Base-by-base conservation (phyloP, 345 rosid species). In the Stellera chamaejasme region DNA sequence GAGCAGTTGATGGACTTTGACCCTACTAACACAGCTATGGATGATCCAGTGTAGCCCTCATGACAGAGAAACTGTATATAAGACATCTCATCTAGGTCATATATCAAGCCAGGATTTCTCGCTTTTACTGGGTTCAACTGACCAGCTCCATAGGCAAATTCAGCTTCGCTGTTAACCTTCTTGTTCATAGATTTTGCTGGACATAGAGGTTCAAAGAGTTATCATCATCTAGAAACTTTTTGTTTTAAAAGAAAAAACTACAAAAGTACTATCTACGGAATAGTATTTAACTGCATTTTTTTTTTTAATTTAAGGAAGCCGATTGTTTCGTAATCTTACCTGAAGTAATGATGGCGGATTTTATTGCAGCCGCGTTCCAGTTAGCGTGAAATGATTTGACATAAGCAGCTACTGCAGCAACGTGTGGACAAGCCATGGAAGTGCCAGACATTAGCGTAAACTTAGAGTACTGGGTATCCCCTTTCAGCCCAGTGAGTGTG, bases 391-490 rank as follows among this genome's bases (percentile, higher is more conserved):
- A 92, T 28, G 98, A 92, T 74, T 88, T 92, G 42, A 91, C 71
- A 11, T 91, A 91, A 56, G 98, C 96, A 12, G 88, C 96, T 1
- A 70, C 81, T 1, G 96, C 98, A 3, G 96, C 90, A 62, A 67
- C 90, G 55, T 91, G 98, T 26, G 96, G 98, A 52, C 90, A 79
- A 0, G 98, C 79, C 98, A 91, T 91, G 61, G 98, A 88, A 56
- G 98, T 91, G 1, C 98, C 98, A 0, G 98, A 91, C 79, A 83
- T 79, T 28, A 91, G 63, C 10, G 85, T 74, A 65, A 80, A 91
- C 57, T 79, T 73, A 3, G 96, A 80, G 72, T 69, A 66, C 27
- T 78, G 96, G 11, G 88, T 88, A 68, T 91, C 98, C 1, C 96
- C 98, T 74, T 71, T 76, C 54, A 73, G 45, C 13, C 98, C 98